Percentiles rank a stretch among this genome's conserved stretches.
These are phyloP conservation scores for Plasmodium gaboni DNA, from an alignment of 169 alveolate species.

Conservation along the genomic window DNA sequence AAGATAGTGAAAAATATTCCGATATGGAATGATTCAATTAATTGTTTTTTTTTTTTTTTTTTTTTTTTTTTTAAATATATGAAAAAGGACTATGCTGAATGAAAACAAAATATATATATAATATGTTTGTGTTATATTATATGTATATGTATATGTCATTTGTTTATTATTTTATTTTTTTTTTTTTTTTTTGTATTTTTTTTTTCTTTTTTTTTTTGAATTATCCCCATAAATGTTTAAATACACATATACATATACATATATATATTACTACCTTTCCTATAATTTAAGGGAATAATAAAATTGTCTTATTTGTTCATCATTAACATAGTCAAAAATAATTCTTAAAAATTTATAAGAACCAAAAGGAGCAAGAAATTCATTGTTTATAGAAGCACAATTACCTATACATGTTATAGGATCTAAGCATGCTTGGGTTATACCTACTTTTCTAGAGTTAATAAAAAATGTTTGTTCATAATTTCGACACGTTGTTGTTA, in stretches of 20 bases:
- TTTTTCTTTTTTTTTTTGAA: slow-evolving; percentile 7
- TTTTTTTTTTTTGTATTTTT: slow-evolving; percentile 1
- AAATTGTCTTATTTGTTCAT: slow-evolving; percentile 40
- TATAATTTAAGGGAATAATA: slow-evolving; percentile 18
- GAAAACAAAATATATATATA: too few relatives aligned
- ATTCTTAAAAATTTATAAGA: slow-evolving; percentile 46
- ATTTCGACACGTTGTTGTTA: slow-evolving; percentile 48
- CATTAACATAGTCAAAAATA: slow-evolving; percentile 45
- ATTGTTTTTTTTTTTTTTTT: not conserved
- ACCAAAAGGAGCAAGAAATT: slow-evolving; percentile 62
- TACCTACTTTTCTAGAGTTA: slow-evolving; percentile 44
- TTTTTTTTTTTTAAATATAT: not conserved
- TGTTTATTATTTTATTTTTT: not conserved
- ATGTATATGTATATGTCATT: not conserved
- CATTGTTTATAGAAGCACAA: slow-evolving; percentile 45
- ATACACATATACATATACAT: not conserved
- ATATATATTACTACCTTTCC: not conserved
- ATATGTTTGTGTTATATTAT: not conserved
- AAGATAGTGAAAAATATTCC: not conserved
- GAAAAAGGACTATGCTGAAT: not conserved
- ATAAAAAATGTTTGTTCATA: slow-evolving; percentile 64
- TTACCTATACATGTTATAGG: slow-evolving; percentile 70
- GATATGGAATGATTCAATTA: slow-evolving; percentile 10
- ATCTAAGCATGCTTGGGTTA: slow-evolving; percentile 26
- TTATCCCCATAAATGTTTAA: not conserved